Percentiles rank a stretch among this genome's conserved stretches.
These are phyloP conservation scores for Cytidiella melzeri DNA, from an alignment of 768 basidiomycete species.

Conservation along the genomic window DNA sequence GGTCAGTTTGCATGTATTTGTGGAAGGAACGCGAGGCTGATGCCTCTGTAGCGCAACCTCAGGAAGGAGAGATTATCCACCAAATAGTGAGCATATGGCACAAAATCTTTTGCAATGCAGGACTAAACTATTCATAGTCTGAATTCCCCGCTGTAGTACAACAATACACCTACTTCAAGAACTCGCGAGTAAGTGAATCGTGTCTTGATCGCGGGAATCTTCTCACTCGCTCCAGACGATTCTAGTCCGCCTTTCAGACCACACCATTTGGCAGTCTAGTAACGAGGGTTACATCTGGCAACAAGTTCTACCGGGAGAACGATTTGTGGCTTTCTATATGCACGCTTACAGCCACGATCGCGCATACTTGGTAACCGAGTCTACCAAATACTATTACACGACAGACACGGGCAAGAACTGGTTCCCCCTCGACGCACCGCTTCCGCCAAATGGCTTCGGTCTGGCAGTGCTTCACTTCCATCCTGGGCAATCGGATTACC, in stretches of 20 bases:
- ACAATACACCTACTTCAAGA: slow-evolving; percentile 81
- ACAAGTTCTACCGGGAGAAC: slow-evolving; percentile 47
- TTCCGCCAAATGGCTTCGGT: slow-evolving; percentile 73
- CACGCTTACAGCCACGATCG: slow-evolving; percentile 75
- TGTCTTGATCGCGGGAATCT: neutral
- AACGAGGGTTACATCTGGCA: slow-evolving; percentile 95
- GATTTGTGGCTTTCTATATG: slow-evolving; percentile 81
- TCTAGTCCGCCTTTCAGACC: slow-evolving; percentile 72
- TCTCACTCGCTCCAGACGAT: slow-evolving; percentile 50
- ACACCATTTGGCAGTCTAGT: slow-evolving; percentile 85
- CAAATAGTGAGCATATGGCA: slow-evolving; percentile 49
- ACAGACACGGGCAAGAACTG: slow-evolving; percentile 77
- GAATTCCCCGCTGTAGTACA: slow-evolving; percentile 57
- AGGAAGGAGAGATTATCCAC: slow-evolving; percentile 72
- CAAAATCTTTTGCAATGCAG: neutral
- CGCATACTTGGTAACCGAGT: slow-evolving; percentile 83
- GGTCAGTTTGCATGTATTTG: slow-evolving; percentile 35
- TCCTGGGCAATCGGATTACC: slow-evolving; percentile 62
- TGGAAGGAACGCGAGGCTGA: neutral
- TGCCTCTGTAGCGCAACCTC: slow-evolving; percentile 56
- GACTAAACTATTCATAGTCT: slow-evolving; percentile 45
- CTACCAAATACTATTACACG: slow-evolving; percentile 64
- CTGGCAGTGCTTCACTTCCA: slow-evolving; percentile 83
- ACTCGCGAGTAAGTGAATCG: slow-evolving; percentile 50
- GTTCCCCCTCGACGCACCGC: slow-evolving; percentile 52